Evolutionary conservation across 805 yeast genomes (phyloP).

Genomic region (Candida argentea): DNA sequence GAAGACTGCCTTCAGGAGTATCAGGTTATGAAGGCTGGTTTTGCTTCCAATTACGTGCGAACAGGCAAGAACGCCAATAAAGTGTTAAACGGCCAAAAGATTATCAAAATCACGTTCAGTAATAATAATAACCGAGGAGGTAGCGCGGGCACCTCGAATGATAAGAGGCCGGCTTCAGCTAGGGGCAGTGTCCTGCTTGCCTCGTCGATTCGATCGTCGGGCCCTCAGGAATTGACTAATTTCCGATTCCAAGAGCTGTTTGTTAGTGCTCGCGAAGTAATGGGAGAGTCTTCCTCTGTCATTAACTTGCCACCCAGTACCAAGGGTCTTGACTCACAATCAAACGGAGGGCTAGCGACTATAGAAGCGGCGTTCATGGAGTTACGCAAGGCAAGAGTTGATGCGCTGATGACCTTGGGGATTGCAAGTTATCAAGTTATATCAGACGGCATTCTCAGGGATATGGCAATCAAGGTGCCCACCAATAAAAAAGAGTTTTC

Average conservation of each 20-base stretch:
- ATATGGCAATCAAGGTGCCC: conserved; percentile 49
- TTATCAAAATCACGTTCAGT: conserved; percentile 44
- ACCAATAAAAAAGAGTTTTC: conserved; percentile 37
- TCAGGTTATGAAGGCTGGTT: conserved; percentile 68
- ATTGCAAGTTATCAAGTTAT: conserved; percentile 15
- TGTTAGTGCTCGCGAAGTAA: conserved; percentile 13
- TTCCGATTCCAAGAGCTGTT: conserved; percentile 16
- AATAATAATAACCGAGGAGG: too few species aligned
- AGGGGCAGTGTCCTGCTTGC: conserved; percentile 2
- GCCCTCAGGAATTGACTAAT: conserved; percentile 5
- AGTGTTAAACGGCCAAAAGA: conserved; percentile 35
- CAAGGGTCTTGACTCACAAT: conserved; percentile 5
- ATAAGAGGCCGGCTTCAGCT: conserved; percentile 4
- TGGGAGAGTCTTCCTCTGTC: conserved; percentile 3
- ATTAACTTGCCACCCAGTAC: conserved; percentile 12
- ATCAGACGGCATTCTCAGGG: conserved; percentile 31
- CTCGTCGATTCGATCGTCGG: neutral
- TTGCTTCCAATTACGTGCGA: conserved; percentile 65
- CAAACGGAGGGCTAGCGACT: conserved; percentile 11
- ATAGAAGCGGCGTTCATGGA: conserved; percentile 21
- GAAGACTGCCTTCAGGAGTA: conserved; percentile 61
- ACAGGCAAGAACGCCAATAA: conserved; percentile 46
- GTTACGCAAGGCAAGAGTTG: conserved; percentile 32
- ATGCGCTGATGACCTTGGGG: conserved; percentile 31
- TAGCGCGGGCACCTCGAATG: too few species aligned